Percentiles rank a stretch among this genome's conserved stretches.
phyloP scores from a whole-genome alignment of 257 asterid genomes.

The Fraxinus americana region DNA sequence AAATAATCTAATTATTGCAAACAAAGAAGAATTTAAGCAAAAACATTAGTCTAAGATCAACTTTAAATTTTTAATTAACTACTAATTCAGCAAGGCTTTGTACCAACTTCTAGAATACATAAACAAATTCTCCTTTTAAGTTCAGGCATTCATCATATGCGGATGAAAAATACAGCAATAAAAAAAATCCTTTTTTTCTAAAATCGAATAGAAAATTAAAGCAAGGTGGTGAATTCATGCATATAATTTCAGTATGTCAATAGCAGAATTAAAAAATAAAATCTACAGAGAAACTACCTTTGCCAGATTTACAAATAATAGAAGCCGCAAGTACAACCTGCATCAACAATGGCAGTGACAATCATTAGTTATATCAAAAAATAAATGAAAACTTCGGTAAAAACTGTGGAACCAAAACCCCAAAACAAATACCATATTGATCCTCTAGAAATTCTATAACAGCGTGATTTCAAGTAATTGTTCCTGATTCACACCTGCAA shows the following conservation, averaged over 20 bases:
- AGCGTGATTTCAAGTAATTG: conserved; percentile 13
- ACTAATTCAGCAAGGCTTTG: neutral
- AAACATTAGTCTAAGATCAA: neutral
- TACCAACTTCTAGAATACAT: conserved; percentile 8
- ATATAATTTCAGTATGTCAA: neutral
- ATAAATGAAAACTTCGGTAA: neutral
- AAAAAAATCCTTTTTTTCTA: neutral
- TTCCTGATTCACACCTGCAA: conserved; percentile 26
- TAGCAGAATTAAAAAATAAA: neutral
- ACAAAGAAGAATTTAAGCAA: neutral
- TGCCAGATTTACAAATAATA: conserved; percentile 81
- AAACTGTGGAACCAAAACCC: neutral
- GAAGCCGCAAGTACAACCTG: conserved; percentile 97
- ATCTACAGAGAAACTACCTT: conserved; percentile 51
- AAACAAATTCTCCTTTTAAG: conserved; percentile 2
- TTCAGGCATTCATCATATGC: neutral
- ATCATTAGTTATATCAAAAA: conserved; percentile 2
- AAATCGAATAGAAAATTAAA: neutral
- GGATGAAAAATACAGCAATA: neutral
- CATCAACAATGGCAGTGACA: conserved; percentile 20
- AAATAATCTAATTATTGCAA: neutral
- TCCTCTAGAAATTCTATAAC: conserved; percentile 33
- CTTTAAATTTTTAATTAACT: neutral
- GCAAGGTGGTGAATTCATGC: neutral
- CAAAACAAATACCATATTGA: conserved; percentile 47